These are phyloP conservation scores for Vitis rotundifolia DNA, from an alignment of 164 flowering plant genomes.

Conservation along the genomic window DNA sequence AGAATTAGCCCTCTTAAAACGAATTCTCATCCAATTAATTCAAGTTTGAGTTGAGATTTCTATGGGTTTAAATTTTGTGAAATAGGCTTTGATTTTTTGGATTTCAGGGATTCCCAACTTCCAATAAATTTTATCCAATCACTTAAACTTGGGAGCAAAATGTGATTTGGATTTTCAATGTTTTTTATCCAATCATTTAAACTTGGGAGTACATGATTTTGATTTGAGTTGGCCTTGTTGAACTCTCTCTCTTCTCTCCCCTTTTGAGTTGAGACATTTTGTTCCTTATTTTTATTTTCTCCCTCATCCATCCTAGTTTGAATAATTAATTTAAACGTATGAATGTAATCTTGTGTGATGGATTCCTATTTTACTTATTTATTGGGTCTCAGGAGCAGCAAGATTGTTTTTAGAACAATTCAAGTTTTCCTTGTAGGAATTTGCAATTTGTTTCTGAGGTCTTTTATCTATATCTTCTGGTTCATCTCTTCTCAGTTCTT, in stretches of 20 bases:
- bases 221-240: neutral
- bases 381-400: neutral
- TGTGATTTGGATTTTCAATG: neutral
- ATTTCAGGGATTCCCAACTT: neutral
- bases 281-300: no score
- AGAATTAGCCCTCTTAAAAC: no score
- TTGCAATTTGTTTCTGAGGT: neutral
- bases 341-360: no score
- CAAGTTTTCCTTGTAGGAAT: neutral
- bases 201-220: neutral
- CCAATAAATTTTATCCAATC: neutral
- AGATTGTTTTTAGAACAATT: neutral
- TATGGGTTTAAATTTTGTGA: neutral
- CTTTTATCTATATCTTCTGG: neutral
- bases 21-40: no score
- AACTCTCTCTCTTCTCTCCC: no score
- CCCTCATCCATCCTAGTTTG: no score
- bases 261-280: no score
- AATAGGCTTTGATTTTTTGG: constrained; percentile 2
- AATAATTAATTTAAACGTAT: no score
- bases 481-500: neutral
- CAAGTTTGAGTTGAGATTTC: no score
- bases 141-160: no score
- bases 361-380: neutral
- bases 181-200: neutral